phyloP scores from a whole-genome alignment of 805 yeast genomes.

The Pichia occidentalis region DNA sequence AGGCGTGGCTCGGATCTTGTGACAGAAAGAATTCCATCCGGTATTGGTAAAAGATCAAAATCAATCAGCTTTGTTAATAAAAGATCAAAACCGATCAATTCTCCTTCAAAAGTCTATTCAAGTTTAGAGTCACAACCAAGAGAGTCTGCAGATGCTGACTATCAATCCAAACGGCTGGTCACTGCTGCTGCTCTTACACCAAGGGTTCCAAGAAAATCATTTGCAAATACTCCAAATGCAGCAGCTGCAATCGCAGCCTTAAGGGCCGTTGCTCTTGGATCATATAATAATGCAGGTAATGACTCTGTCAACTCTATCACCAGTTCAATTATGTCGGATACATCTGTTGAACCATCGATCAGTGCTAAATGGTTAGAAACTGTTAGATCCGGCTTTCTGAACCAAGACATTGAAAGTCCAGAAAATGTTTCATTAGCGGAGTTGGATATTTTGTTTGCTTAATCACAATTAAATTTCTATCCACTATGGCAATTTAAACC shows the following conservation, averaged over 20 bases:
- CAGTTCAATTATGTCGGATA: constrained; percentile 29
- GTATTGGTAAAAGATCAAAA: constrained; percentile 49
- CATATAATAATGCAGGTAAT: constrained; percentile 31
- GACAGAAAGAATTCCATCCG: constrained; percentile 36
- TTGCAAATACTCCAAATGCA: constrained; percentile 52
- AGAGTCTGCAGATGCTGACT: not conserved
- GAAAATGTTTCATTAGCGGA: constrained; percentile 74
- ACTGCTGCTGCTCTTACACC: constrained; percentile 86
- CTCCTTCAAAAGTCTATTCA: not conserved
- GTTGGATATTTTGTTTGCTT: constrained; percentile 43
- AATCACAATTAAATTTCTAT: too few relatives aligned
- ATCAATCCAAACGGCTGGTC: constrained; percentile 21
- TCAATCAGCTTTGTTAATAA: constrained; percentile 57
- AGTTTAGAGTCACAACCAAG: not conserved
- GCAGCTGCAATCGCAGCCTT: constrained; percentile 73
- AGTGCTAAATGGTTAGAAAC: constrained; percentile 66
- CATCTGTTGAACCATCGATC: constrained; percentile 31
- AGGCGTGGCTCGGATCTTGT: constrained; percentile 30
- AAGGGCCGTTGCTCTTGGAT: constrained; percentile 60
- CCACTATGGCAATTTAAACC: constrained; percentile 1
- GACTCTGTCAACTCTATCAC: constrained; percentile 33
- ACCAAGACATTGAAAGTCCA: constrained; percentile 73
- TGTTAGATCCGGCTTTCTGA: constrained; percentile 67
- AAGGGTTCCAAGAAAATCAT: constrained; percentile 55
- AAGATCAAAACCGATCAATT: constrained; percentile 32